Evolutionary conservation across 371 early-diverging fungal genomes (phyloP).

Genomic region (Actinomucor elegans): DNA sequence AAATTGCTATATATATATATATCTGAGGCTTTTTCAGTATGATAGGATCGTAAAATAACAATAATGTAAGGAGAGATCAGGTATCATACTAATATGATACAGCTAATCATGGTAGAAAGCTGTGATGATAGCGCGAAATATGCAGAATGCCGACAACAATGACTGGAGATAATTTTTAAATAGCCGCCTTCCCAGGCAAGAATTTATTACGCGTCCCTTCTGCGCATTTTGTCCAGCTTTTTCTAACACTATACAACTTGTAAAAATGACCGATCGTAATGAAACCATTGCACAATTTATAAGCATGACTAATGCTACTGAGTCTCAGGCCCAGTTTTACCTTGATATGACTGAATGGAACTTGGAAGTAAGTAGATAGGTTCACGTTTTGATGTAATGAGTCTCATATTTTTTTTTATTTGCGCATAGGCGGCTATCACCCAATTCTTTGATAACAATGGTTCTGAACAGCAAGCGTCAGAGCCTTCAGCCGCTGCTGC

Average conservation of each 20-base stretch:
- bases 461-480: not conserved
- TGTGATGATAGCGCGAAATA: too few species aligned
- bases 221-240: too few species aligned
- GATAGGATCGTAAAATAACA: too few species aligned
- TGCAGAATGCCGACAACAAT: too few species aligned
- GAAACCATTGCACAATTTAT: constrained; percentile 65
- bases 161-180: too few species aligned
- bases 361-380: constrained; percentile 50
- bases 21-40: too few species aligned
- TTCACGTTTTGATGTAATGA: not conserved
- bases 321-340: constrained; percentile 70
- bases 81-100: too few species aligned
- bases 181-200: too few species aligned
- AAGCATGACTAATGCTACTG: constrained; percentile 52
- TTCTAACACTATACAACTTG: not conserved
- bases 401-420: too few species aligned
- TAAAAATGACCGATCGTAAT: constrained; percentile 53
- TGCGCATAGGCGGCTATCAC: constrained; percentile 27
- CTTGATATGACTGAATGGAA: constrained; percentile 78
- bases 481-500: not conserved
- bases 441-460: constrained; percentile 27
- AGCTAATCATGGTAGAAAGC: too few species aligned
- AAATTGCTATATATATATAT: too few species aligned
- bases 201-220: constrained; percentile 6
- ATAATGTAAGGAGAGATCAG: too few species aligned